Conservation (phyloP, 208 protist species). For the Balamuthia mandrillaris region DNA sequence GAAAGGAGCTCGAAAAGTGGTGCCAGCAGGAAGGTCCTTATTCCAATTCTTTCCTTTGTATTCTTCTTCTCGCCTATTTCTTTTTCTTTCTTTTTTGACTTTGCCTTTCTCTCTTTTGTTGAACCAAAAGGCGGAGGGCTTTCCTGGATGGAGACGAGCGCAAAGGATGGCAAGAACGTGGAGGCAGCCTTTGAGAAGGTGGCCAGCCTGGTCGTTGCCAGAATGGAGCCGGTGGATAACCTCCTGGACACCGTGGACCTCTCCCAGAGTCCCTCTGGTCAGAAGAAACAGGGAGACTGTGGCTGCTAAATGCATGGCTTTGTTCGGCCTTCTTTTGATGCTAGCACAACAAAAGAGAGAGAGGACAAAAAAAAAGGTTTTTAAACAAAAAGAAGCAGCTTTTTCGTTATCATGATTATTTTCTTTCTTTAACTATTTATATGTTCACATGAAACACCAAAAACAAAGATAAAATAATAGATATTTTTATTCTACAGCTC, state of each 20-base stretch:
- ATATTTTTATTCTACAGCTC: too few species aligned
- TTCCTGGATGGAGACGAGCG: slow-evolving; percentile 45
- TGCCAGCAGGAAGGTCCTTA: background rate
- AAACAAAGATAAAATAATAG: too few species aligned
- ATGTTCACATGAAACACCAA: too few species aligned
- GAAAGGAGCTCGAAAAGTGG: background rate
- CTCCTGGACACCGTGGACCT: slow-evolving; percentile 43
- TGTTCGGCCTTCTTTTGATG: too few species aligned
- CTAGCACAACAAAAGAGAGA: too few species aligned
- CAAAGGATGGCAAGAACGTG: slow-evolving; percentile 52
- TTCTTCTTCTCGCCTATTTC: background rate
- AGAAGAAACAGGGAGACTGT: background rate
- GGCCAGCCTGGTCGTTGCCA: slow-evolving; percentile 35
- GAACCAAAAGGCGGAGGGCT: background rate
- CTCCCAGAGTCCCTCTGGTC: background rate
- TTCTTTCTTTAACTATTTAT: too few species aligned
- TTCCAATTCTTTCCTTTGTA: background rate
- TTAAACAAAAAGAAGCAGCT: too few species aligned
- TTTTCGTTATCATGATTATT: too few species aligned
- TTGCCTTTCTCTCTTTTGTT: background rate
- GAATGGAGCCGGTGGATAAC: slow-evolving; percentile 40
- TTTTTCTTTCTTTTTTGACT: background rate
- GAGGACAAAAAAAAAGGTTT: too few species aligned
- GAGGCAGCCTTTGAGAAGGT: slow-evolving; percentile 53
- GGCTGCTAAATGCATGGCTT: background rate